Percentiles rank a stretch among this genome's conserved stretches.
Conservation (phyloP, 805 yeast genomes). For the Saccharomyces jurei region DNA sequence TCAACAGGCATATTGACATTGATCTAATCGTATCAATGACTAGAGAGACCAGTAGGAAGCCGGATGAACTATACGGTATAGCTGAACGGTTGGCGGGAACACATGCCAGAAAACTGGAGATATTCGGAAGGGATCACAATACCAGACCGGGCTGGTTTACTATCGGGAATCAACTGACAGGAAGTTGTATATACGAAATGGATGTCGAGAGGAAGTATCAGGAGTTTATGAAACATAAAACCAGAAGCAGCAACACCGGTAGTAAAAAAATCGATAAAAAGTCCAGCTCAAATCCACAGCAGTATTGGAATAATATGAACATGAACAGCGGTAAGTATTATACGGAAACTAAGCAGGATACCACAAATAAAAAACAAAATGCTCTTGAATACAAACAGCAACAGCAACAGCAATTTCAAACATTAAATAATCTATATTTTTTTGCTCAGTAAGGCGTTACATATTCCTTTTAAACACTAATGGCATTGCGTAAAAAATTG, state of each 20-base stretch:
- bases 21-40: conserved; percentile 77
- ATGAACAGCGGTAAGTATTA: not conserved
- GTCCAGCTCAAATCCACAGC: not conserved
- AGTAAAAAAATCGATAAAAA: not conserved
- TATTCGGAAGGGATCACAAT: conserved; percentile 84
- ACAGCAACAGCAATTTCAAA: not conserved
- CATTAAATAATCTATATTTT: not conserved
- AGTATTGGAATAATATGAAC: not conserved
- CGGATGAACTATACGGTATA: conserved; percentile 82
- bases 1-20: conserved; percentile 55
- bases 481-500: not conserved
- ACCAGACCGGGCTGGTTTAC: conserved; percentile 88
- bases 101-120: conserved; percentile 71
- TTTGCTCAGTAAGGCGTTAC: not conserved
- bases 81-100: conserved; percentile 78
- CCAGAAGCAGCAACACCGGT: not conserved
- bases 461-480: not conserved
- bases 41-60: conserved; percentile 83
- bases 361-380: not conserved
- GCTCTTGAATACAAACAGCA: not conserved
- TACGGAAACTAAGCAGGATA: not conserved
- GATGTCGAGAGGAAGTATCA: conserved; percentile 43
- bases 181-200: conserved; percentile 48
- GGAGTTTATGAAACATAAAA: conserved; percentile 2
- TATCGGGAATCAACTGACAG: conserved; percentile 69